These are phyloP conservation scores for Vanilla planifolia DNA, from an alignment of 106 monocot species.

Conservation along the genomic window DNA sequence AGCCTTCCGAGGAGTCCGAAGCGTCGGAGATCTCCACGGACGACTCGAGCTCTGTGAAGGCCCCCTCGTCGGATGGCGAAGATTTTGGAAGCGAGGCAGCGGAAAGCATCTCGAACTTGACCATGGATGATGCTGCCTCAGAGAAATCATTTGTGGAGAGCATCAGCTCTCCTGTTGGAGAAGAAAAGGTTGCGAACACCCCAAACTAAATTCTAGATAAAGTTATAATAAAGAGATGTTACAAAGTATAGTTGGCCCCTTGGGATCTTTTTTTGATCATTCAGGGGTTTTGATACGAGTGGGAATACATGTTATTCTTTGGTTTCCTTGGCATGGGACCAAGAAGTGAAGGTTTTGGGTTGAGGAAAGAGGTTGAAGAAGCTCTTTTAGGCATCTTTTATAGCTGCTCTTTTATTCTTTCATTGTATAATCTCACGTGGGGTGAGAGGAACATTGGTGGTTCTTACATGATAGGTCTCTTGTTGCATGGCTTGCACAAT, in stretches of 20 bases:
- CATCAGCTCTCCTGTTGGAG: constrained; percentile 15
- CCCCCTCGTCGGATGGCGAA: constrained; percentile 20
- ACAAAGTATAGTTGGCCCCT: neutral
- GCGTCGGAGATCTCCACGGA: constrained; percentile 18
- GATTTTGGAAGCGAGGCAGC: constrained; percentile 20
- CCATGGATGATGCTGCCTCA: constrained; percentile 43
- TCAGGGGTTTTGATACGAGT: neutral
- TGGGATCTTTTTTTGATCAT: no score
- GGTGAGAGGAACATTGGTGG: neutral
- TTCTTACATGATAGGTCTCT: neutral
- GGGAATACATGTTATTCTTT: constrained; percentile 3
- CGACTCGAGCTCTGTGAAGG: constrained; percentile 12
- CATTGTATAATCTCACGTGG: neutral
- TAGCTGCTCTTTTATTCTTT: constrained; percentile 3
- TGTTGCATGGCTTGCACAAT: neutral
- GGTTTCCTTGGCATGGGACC: neutral
- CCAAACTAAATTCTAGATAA: neutral
- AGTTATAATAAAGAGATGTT: neutral
- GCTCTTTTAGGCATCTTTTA: no score
- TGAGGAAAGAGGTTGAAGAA: no score
- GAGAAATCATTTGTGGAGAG: constrained; percentile 25
- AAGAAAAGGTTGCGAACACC: neutral
- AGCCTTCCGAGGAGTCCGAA: constrained; percentile 13
- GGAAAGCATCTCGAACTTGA: constrained; percentile 32
- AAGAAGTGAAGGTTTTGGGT: neutral